Evolutionary conservation across 306 rosid species (phyloP), one percentile per base, ranked within the genome.

Genomic region (Canavalia ensiformis): DNA sequence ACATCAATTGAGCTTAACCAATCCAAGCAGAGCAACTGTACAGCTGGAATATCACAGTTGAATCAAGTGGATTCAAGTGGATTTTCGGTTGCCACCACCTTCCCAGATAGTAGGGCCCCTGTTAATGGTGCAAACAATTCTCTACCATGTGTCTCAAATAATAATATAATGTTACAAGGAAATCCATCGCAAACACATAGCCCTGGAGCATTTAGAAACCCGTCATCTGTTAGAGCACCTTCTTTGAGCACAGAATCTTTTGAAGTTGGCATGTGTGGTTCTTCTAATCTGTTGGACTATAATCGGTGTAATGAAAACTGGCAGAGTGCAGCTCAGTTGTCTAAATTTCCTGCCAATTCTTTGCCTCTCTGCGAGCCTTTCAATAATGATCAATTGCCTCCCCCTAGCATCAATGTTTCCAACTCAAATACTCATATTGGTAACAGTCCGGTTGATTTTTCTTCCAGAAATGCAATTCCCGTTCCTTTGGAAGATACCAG

Each of bases 241-340:
- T 69, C 90, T 8, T 55, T 82, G 35, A 74, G 81, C 51, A 51
- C 88, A 13, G 89, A 90, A 46, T 66, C 97, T 81, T 86, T 78
- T 72, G 92, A 86, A 68, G 1, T 46, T 3, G 79, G 81, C 58
- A 51, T 76, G n/a, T 52, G 87, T 37, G 83, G 93, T 76, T 79
- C 90, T 42, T 86, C 94, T 46, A 84, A 82, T 79, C 56, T 85
- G 74, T 74, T 95, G 84, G 91, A 89, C 77, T 81, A 91, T 69
- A 79, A 86, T 77, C 86, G 72, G 42, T 84, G 89, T 58, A 83
- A 63, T 41, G 90, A 89, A 79, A 81, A 81, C 79, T 90, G 94
- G 92, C 89, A 86, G 76, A 88, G 85, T 77, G 84, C 88, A 1
- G 87, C 77, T 39, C 94, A 84, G 44, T 42, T 86, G 75, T 85